Evolutionary conservation across 116 monocot genomes (phyloP).

Genomic region (Phalaenopsis hybrid): DNA sequence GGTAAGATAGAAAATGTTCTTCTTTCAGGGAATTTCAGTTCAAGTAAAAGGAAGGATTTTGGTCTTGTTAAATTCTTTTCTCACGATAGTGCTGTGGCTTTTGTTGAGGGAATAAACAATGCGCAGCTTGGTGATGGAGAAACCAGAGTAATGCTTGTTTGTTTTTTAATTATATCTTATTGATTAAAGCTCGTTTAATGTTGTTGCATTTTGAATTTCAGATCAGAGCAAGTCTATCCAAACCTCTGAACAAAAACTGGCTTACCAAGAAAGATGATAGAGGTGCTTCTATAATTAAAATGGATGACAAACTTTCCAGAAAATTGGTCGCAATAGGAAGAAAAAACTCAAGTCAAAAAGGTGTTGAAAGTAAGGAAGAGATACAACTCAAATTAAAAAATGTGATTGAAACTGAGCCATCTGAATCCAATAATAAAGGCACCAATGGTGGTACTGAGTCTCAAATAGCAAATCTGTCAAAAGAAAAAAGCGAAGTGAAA

Average conservation of each 20-base stretch:
- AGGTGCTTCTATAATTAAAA: slow-evolving; percentile 33
- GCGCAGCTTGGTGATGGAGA: slow-evolving; percentile 32
- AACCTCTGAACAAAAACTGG: slow-evolving; percentile 24
- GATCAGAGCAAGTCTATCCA: slow-evolving; percentile 37
- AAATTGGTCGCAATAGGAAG: slow-evolving; percentile 13
- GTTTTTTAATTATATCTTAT: too few species aligned
- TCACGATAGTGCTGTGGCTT: slow-evolving; percentile 46
- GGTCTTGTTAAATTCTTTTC: slow-evolving; percentile 56
- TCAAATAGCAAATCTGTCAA: slow-evolving; percentile 12
- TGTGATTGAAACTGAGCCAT: slow-evolving; percentile 9
- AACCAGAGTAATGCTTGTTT: slow-evolving; percentile 18
- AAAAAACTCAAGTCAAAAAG: slow-evolving; percentile 17
- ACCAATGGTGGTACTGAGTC: slow-evolving; percentile 2
- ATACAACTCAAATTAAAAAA: slow-evolving; percentile 9
- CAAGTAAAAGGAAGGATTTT: slow-evolving; percentile 38
- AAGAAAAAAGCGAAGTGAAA: slow-evolving; percentile 23
- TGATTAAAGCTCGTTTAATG: too few species aligned
- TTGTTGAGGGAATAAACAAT: slow-evolving; percentile 51
- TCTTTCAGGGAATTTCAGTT: slow-evolving; percentile 21
- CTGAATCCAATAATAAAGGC: slow-evolving; percentile 6
- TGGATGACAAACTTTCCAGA: slow-evolving; percentile 14
- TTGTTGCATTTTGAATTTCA: slow-evolving; percentile 9
- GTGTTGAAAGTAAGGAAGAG: slow-evolving; percentile 14
- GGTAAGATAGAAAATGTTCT: slow-evolving; percentile 42
- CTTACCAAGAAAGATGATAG: slow-evolving; percentile 24